Evolutionary conservation across 345 rosid genomes (phyloP), one percentile per base, ranked within the genome.

Genomic region (Ceriops decandra): DNA sequence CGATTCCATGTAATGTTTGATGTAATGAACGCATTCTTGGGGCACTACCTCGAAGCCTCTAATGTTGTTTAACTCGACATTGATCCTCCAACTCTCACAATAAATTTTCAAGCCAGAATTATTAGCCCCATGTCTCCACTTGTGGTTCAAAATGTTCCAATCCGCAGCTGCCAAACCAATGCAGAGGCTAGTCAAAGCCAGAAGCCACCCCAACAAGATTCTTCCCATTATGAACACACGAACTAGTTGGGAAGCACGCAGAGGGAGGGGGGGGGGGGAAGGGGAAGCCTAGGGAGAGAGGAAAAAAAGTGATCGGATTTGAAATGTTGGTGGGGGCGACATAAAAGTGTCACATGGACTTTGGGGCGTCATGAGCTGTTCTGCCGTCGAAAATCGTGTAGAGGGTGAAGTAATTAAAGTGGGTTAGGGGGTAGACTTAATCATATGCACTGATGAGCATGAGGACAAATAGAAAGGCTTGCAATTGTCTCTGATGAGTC

Each of bases 41-140:
- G 96, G 96, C 65, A 90, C 88, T 2, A 84, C 87, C 11, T 84
- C 76, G 68, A 82, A 90, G 7, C 67, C 87, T 62, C 84, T 82
- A 7, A 90, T 81, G 83, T 90, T 90, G 87, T 88, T 59, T 0
- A 86, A 62, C 81, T 90, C 96, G 6, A 90, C 96, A 77, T 85
- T 90, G 32, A 81, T 68, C 78, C 96, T 90, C 96, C 93, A 88
- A 66, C 96, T 85, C 77, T 86, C 86, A 36, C 93, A 90, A 60
- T 88, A 90, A 4, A 66, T 74, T 59, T 84, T 76, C 80, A 84
- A 68, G 69, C 73, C 72, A 64, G 60, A 68, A 2, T 30, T 52
- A 2, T 30, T 52, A 61, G 57, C 19, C 64, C 30, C 64, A 7
- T 56, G 71, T 54, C 68, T 51, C 70, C 74, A 74, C 57, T 72